These are phyloP conservation scores for Hypomontagnella monticulosa DNA, from an alignment of 495 filamentous ascomycete genomes.

Conservation along the genomic window DNA sequence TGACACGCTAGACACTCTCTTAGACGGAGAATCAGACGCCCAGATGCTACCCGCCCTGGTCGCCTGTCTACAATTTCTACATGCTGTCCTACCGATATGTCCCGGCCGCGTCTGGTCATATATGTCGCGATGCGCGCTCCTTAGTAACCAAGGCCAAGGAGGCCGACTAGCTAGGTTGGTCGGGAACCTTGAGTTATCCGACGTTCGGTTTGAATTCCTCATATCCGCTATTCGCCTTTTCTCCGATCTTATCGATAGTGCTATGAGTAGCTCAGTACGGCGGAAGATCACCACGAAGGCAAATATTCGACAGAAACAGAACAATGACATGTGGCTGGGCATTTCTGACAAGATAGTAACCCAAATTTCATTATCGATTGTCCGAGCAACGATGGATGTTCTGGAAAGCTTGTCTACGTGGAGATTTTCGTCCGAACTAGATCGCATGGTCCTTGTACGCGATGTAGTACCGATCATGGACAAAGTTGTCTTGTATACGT, in stretches of 20 bases:
- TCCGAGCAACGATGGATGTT: constrained; percentile 77
- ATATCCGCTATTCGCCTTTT: constrained; percentile 76
- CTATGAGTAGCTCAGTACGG: constrained; percentile 73
- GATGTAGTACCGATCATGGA: constrained; percentile 73
- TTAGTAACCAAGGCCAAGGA: constrained; percentile 75
- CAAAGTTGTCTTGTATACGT: constrained; percentile 73
- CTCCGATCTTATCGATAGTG: constrained; percentile 78
- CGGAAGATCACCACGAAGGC: constrained; percentile 68
- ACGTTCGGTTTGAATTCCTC: constrained; percentile 80
- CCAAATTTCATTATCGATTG: constrained; percentile 74
- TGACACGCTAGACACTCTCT: constrained; percentile 81
- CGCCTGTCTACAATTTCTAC: constrained; percentile 81
- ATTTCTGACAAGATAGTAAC: constrained; percentile 81
- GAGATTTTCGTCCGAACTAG: constrained; percentile 75
- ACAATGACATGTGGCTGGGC: constrained; percentile 69
- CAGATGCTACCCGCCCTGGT: constrained; percentile 70
- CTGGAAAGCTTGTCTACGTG: constrained; percentile 84
- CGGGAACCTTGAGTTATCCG: constrained; percentile 76
- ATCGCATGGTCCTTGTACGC: constrained; percentile 65
- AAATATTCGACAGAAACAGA: constrained; percentile 60
- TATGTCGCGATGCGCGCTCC: constrained; percentile 78
- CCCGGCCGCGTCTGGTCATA: constrained; percentile 90
- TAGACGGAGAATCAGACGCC: constrained; percentile 65
- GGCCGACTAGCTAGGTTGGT: constrained; percentile 78
- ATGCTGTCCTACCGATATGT: constrained; percentile 71